These are phyloP conservation scores for Podospora anserina DNA, from an alignment of 495 filamentous ascomycete species.

Conservation along the genomic window DNA sequence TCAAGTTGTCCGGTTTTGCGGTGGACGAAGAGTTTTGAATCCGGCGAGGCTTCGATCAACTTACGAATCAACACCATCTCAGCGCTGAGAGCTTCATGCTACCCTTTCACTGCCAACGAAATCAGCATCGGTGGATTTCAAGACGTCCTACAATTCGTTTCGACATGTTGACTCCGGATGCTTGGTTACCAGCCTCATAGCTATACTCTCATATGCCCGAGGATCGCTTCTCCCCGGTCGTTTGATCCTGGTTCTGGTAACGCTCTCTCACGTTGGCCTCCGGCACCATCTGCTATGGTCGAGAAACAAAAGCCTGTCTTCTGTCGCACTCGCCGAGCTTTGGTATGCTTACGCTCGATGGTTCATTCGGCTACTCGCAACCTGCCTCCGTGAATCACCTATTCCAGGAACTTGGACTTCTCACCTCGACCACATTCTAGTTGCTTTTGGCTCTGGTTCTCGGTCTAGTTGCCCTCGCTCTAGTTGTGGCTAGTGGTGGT, in stretches of 20 bases:
- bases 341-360: no score
- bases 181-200: not conserved
- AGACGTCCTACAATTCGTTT: not conserved
- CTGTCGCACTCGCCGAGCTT: no score
- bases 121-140: not conserved
- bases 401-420: no score
- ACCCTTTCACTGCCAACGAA: not conserved
- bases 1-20: no score
- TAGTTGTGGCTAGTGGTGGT: not conserved
- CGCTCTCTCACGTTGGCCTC: not conserved
- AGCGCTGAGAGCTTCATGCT: not conserved
- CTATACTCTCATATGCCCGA: not conserved
- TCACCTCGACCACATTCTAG: no score
- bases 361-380: no score
- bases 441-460: not conserved
- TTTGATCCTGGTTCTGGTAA: not conserved
- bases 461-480: not conserved
- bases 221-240: not conserved
- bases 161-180: not conserved
- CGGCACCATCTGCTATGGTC: not conserved
- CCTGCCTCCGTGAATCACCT: no score
- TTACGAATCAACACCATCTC: not conserved
- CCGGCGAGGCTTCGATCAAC: not conserved
- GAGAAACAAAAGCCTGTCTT: not conserved
- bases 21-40: no score